phyloP scores from a whole-genome alignment of 164 flowering plant genomes.

The Litsea cubeba region DNA sequence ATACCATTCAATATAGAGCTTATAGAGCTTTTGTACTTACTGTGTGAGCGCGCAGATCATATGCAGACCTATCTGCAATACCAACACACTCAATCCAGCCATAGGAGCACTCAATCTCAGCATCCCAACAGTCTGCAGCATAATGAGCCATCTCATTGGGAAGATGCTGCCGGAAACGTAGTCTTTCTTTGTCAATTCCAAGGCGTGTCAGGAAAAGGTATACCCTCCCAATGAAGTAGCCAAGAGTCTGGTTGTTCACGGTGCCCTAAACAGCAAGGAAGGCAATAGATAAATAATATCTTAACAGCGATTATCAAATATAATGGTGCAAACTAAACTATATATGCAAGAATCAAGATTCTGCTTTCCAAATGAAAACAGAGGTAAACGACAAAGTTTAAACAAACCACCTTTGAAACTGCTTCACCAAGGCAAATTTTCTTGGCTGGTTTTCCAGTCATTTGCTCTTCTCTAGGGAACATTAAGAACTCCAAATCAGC shows the following conservation, averaged over 20 bases:
- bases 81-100: conserved; percentile 99
- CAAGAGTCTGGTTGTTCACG: conserved; percentile 92
- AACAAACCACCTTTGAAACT: conserved; percentile 54
- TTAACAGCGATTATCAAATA: not conserved
- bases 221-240: conserved; percentile 91
- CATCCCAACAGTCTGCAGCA: conserved; percentile 99
- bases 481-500: conserved; percentile 78
- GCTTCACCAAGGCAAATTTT: conserved; percentile 68
- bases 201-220: conserved; percentile 79
- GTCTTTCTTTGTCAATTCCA: conserved; percentile 78
- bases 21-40: conserved; percentile 29
- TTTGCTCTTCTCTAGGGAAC: conserved; percentile 91
- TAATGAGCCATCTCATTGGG: conserved; percentile 99
- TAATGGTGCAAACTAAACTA: not conserved
- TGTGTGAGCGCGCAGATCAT: conserved; percentile 81
- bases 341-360: not conserved
- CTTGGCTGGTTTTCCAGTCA: conserved; percentile 61
- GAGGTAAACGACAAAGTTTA: not conserved
- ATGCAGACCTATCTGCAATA: conserved; percentile 97
- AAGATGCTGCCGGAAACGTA: conserved; percentile 91
- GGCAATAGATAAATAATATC: not conserved
- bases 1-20: not conserved
- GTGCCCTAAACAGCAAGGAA: conserved; percentile 45
- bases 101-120: conserved; percentile 93
- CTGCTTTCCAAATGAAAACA: not conserved